These are phyloP conservation scores for Penicillium sp. DNA, from an alignment of 2,329 filamentous ascomycete species.

Conservation along the genomic window DNA sequence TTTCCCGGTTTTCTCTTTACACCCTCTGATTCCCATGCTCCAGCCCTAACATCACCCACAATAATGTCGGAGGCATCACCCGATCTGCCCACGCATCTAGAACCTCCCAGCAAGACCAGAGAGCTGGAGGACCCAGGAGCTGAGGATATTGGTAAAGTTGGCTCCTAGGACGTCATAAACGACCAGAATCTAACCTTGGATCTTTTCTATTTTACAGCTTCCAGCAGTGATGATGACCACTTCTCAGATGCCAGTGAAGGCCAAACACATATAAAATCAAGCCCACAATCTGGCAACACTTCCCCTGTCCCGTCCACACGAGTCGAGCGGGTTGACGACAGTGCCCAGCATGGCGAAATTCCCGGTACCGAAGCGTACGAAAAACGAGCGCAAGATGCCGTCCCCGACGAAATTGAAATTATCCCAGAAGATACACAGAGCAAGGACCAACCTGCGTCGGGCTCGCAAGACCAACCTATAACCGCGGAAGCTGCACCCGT, in stretches of 20 bases:
- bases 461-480: slow-evolving; percentile 45
- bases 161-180: background rate
- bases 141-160: slow-evolving; percentile 52
- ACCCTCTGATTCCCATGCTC: slow-evolving; percentile 19
- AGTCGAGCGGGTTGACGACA: slow-evolving; percentile 62
- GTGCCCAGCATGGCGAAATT: slow-evolving; percentile 59
- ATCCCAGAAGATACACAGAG: slow-evolving; percentile 48
- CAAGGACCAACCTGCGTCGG: slow-evolving; percentile 42
- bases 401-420: slow-evolving; percentile 64
- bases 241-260: slow-evolving; percentile 67
- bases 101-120: slow-evolving; percentile 56
- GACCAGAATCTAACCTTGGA: background rate
- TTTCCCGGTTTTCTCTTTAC: slow-evolving; percentile 10
- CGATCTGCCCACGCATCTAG: slow-evolving; percentile 45
- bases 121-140: slow-evolving; percentile 59
- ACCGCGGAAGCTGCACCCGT: slow-evolving; percentile 55
- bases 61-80: slow-evolving; percentile 40
- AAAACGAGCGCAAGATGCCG: slow-evolving; percentile 58
- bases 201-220: slow-evolving; percentile 34
- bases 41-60: slow-evolving; percentile 21
- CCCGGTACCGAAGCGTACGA: slow-evolving; percentile 62
- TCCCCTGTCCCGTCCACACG: slow-evolving; percentile 62
- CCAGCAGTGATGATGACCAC: slow-evolving; percentile 59
- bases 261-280: slow-evolving; percentile 35
- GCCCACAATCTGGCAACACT: slow-evolving; percentile 41